Evolutionary conservation across 2,329 filamentous ascomycete genomes (phyloP).

Genomic region (Pseudopyricularia javanii): DNA sequence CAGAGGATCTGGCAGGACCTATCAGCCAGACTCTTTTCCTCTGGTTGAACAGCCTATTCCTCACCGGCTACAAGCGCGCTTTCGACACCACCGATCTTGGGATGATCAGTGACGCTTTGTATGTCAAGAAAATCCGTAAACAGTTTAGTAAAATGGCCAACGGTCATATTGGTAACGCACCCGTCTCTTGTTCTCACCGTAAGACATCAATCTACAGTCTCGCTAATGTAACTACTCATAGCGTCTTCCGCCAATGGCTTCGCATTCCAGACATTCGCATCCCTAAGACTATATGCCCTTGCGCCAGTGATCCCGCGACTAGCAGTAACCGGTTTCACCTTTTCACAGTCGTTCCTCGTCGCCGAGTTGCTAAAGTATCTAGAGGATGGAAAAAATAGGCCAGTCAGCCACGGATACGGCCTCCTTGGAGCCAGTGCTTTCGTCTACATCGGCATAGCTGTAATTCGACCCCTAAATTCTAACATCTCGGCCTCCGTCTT

Average conservation of each 20-base stretch:
- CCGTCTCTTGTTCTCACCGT: background rate
- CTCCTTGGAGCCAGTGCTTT: conserved; percentile 26
- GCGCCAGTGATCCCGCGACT: background rate
- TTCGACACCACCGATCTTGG: background rate
- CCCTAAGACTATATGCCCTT: background rate
- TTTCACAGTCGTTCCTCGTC: conserved; percentile 21
- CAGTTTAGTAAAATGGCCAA: background rate
- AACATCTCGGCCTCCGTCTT: background rate
- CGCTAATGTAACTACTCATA: background rate
- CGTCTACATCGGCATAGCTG: conserved; percentile 26
- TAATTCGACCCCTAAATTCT: background rate
- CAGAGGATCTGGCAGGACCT: conserved; percentile 21
- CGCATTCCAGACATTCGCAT: background rate
- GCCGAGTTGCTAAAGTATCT: conserved; percentile 17
- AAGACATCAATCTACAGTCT: background rate
- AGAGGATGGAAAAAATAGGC: conserved; percentile 6
- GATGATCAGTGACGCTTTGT: background rate
- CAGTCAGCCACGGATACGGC: conserved; percentile 21
- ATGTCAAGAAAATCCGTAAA: background rate
- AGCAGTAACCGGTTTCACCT: conserved; percentile 12
- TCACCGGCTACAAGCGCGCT: conserved; percentile 17
- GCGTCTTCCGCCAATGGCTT: background rate
- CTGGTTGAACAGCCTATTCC: conserved; percentile 21
- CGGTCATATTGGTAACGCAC: background rate
- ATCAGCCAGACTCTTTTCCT: conserved; percentile 20